Evolutionary conservation across 1,284 basidiomycete species (phyloP), one percentile per base, ranked within the genome.

Genomic region (Erythrobasidium hasegawianum): DNA sequence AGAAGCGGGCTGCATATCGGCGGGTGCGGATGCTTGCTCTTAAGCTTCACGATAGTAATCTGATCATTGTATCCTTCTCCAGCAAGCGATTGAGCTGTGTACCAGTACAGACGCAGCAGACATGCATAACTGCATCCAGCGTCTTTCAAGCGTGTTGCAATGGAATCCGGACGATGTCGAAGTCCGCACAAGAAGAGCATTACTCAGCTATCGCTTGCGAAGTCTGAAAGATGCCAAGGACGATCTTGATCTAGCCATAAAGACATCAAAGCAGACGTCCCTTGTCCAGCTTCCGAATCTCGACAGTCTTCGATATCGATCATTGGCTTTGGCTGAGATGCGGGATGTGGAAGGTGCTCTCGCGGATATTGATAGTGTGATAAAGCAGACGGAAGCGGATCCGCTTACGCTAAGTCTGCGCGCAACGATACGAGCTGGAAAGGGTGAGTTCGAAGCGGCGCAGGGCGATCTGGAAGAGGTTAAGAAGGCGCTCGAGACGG

Each of bases 131-230:
- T 56, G 71, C 14, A 26, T 69, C 26, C 22, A 59, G 24, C 60
- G 64, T 9, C 60, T 72, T 16, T 67, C 65, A 1, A 68, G 71
- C 57, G 22, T 70, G 13, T 41, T 72, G 3, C 70, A 70, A n/a
- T 71, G 41, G 52, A 70, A 71, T 22, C 56, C 64, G 0, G 59
- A 53, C 1, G 68, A 69, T 14, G 50, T 71, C 53, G 68, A 68
- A 52, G 47, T 70, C 2, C 60, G 58, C 3, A 38, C 71, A 3
- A 57, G 70, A 0, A 59, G 70, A 0, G 71, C 57, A 0, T 27
- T 70, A 22, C 58, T 40, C 11, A 45, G 33, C 16, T 69, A 70
- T 49, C 69, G 71, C 2, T 11, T 72, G n/a, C 57, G 59, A 5
- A 13, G 13, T 13, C 49, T 60, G 8, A 33, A 16, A n/a, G 59